Conservation (phyloP, 2,329 filamentous ascomycete genomes). For the Fusarium concolor region DNA sequence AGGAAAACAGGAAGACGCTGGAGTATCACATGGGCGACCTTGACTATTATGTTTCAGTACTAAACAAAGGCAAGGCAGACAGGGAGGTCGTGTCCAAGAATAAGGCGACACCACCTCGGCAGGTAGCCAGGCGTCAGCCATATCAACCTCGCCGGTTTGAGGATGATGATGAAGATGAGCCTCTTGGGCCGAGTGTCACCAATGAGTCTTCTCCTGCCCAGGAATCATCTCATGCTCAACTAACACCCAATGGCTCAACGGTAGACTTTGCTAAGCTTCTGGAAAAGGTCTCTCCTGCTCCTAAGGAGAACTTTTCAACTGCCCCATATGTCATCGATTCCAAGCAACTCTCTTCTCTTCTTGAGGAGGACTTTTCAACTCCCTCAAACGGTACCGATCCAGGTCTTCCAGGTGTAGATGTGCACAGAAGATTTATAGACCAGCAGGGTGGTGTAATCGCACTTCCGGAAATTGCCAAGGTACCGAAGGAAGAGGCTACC, state of each 20-base stretch:
- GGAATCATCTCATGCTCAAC: not conserved
- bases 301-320: too few species aligned
- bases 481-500: not conserved
- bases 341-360: too few species aligned
- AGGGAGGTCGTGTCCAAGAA: not conserved
- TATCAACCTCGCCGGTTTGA: not conserved
- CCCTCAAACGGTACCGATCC: too few species aligned
- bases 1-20: slow-evolving; percentile 38
- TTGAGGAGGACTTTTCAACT: not conserved
- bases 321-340: too few species aligned
- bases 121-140: not conserved
- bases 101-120: not conserved
- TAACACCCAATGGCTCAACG: not conserved
- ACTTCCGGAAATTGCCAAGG: not conserved
- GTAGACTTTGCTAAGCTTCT: not conserved
- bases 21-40: slow-evolving; percentile 48
- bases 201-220: not conserved
- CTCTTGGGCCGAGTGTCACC: not conserved
- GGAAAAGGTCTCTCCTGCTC: too few species aligned
- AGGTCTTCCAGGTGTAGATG: not conserved
- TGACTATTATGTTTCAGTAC: not conserved
- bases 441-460: not conserved
- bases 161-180: not conserved
- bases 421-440: not conserved
- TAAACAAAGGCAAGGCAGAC: not conserved